Percentiles rank a stretch among this genome's conserved stretches.
Conservation (phyloP, 23 red algal species). For the Porphyridium purpureum region DNA sequence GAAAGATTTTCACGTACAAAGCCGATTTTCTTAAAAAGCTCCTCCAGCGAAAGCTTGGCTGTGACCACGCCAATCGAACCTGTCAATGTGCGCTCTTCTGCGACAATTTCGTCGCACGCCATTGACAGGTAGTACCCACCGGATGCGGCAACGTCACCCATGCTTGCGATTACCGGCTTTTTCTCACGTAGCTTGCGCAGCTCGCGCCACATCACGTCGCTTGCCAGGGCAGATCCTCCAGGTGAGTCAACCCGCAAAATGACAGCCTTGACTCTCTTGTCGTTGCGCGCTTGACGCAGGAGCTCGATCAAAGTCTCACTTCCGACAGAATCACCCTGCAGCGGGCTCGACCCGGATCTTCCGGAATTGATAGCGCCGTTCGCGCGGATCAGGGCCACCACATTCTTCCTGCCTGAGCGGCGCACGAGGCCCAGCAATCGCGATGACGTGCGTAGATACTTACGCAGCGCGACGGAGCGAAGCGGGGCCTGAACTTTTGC, state of each 20-base stretch:
- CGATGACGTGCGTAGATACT: constrained; percentile 19
- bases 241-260: constrained; percentile 84
- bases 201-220: constrained; percentile 77
- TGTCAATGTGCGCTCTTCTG: constrained; percentile 67
- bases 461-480: constrained; percentile 12
- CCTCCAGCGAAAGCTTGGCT: constrained; percentile 61
- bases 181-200: constrained; percentile 24
- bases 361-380: constrained; percentile 72
- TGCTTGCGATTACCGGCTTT: constrained; percentile 77
- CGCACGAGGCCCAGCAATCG: constrained; percentile 26
- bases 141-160: constrained; percentile 71
- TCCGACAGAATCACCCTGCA: constrained; percentile 41
- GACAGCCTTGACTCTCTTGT: constrained; percentile 41
- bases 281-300: constrained; percentile 37
- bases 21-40: constrained; percentile 66
- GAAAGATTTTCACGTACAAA: constrained; percentile 64
- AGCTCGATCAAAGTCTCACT: constrained; percentile 61
- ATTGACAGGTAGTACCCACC: constrained; percentile 94
- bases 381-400: constrained; percentile 74
- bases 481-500: constrained; percentile 24
- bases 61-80: constrained; percentile 91
- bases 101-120: constrained; percentile 74
- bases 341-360: constrained; percentile 31
- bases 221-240: constrained; percentile 69
- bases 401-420: constrained; percentile 14